Percentiles rank a stretch among this genome's conserved stretches.
Evolutionary conservation across 345 rosid genomes (phyloP).

Genomic region (Camelina sativa): DNA sequence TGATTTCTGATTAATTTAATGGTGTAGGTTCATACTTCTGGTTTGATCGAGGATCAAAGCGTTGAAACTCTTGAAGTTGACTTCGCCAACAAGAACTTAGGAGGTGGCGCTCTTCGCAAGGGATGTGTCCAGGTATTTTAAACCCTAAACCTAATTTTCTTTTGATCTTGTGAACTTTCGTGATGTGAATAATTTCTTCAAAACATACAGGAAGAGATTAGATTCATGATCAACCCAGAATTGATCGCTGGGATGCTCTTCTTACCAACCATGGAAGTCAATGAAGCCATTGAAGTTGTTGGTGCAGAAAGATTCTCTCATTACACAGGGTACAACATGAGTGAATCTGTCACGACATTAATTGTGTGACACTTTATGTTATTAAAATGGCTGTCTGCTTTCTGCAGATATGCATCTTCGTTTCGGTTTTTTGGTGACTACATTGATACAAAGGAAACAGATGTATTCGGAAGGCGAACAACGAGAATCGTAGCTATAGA

Average conservation of each 20-base stretch:
- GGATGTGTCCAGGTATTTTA: slow-evolving; percentile 81
- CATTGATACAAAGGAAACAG: slow-evolving; percentile 58
- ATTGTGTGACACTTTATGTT: background rate
- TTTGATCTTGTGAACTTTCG: background rate
- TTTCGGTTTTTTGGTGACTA: slow-evolving; percentile 77
- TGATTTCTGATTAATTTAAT: background rate
- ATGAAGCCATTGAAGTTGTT: slow-evolving; percentile 79
- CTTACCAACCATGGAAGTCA: slow-evolving; percentile 81
- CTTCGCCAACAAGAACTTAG: slow-evolving; percentile 82
- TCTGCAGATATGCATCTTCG: slow-evolving; percentile 80
- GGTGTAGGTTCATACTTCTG: slow-evolving; percentile 59
- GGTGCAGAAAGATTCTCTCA: slow-evolving; percentile 84
- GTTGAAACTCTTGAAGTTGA: slow-evolving; percentile 73
- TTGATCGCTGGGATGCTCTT: slow-evolving; percentile 86
- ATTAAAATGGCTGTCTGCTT: background rate
- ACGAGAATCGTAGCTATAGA: slow-evolving; percentile 76
- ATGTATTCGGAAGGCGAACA: slow-evolving; percentile 64
- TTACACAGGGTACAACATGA: slow-evolving; percentile 61
- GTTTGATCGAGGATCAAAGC: slow-evolving; percentile 74
- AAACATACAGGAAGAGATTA: slow-evolving; percentile 75
- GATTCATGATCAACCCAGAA: slow-evolving; percentile 88
- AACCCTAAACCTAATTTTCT: background rate
- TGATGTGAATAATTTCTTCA: background rate
- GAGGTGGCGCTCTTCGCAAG: slow-evolving; percentile 79
- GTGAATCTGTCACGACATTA: background rate